These are phyloP conservation scores for Isatis lusitanica DNA, from an alignment of 441 rosid species.

Conservation along the genomic window DNA sequence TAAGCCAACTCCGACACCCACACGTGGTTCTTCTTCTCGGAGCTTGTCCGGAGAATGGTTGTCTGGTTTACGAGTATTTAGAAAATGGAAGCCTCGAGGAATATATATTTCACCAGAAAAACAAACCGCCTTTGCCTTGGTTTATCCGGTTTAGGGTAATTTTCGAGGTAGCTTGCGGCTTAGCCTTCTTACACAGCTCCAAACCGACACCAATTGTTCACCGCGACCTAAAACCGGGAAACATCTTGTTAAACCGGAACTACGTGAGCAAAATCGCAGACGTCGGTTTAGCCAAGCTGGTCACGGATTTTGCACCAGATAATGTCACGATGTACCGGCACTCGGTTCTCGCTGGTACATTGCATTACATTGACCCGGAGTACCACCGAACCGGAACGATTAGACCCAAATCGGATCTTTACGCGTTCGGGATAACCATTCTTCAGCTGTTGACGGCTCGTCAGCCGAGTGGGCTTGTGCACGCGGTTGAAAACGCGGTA, in stretches of 20 bases:
- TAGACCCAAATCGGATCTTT: slow-evolving; percentile 84
- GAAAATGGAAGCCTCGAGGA: slow-evolving; percentile 92
- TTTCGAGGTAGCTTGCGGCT: slow-evolving; percentile 84
- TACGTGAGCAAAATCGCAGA: slow-evolving; percentile 85
- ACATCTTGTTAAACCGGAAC: slow-evolving; percentile 70
- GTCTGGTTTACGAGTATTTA: slow-evolving; percentile 84
- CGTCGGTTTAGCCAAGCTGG: slow-evolving; percentile 78
- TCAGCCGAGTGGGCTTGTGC: slow-evolving; percentile 55
- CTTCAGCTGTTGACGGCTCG: slow-evolving; percentile 70
- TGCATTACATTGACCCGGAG: slow-evolving; percentile 86
- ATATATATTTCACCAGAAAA: slow-evolving; percentile 48
- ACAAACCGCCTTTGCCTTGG: slow-evolving; percentile 84
- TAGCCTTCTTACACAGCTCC: slow-evolving; percentile 88
- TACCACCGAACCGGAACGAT: slow-evolving; percentile 84
- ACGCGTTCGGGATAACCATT: slow-evolving; percentile 66
- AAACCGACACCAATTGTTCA: slow-evolving; percentile 91
- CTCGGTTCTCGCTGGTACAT: slow-evolving; percentile 71
- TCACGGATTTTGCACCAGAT: slow-evolving; percentile 73
- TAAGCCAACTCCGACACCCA: slow-evolving; percentile 81
- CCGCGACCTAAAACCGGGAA: slow-evolving; percentile 85
- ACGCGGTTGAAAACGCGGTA: slow-evolving; percentile 59
- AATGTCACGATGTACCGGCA: slow-evolving; percentile 63
- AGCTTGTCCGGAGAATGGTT: slow-evolving; percentile 86
- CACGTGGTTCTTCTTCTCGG: slow-evolving; percentile 82
- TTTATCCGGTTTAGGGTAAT: slow-evolving; percentile 62